These are phyloP conservation scores for Coemansia sp. DNA, from an alignment of 192 early-diverging fungal genomes.

Conservation along the genomic window DNA sequence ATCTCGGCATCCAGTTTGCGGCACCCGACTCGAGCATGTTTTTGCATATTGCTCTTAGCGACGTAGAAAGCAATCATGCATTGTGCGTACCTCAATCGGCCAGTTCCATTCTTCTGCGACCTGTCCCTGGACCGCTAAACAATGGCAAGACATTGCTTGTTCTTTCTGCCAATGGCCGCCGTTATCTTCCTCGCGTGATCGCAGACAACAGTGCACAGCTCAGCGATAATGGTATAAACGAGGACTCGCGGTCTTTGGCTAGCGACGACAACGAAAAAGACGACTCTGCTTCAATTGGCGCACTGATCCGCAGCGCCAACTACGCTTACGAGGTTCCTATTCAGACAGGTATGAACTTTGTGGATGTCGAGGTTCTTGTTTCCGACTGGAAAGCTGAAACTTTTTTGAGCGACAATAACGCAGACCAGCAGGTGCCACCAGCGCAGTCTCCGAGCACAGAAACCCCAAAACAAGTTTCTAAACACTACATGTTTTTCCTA, in stretches of 20 bases:
- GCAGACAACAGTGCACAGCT: constrained; percentile 16
- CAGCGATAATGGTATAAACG: constrained; percentile 22
- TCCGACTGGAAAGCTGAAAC: constrained; percentile 33
- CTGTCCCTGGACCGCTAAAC: constrained; percentile 42
- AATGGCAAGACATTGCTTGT: constrained; percentile 29
- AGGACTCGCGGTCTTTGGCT: constrained; percentile 33
- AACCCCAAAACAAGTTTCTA: constrained; percentile 7
- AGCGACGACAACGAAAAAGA: constrained; percentile 48
- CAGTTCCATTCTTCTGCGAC: constrained; percentile 29
- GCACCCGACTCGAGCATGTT: constrained; percentile 46
- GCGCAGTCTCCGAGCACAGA: constrained; percentile 3
- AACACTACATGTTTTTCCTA: constrained; percentile 33
- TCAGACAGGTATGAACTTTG: constrained; percentile 31
- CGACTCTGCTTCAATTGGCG: constrained; percentile 5
- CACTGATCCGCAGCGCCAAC: constrained; percentile 34
- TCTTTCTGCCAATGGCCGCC: constrained; percentile 30
- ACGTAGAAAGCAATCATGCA: constrained; percentile 33
- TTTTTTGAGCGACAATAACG: constrained; percentile 14
- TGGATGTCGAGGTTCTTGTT: constrained; percentile 34
- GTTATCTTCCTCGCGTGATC: constrained; percentile 33
- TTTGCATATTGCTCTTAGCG: constrained; percentile 34
- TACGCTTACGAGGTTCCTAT: constrained; percentile 46
- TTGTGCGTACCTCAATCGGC: constrained; percentile 26
- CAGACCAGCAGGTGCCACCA: constrained; percentile 52
- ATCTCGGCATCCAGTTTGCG: constrained; percentile 34